Percentiles rank a stretch among this genome's conserved stretches.
Conservation (phyloP, 805 yeast species). For the Nakazawaea ernobii region DNA sequence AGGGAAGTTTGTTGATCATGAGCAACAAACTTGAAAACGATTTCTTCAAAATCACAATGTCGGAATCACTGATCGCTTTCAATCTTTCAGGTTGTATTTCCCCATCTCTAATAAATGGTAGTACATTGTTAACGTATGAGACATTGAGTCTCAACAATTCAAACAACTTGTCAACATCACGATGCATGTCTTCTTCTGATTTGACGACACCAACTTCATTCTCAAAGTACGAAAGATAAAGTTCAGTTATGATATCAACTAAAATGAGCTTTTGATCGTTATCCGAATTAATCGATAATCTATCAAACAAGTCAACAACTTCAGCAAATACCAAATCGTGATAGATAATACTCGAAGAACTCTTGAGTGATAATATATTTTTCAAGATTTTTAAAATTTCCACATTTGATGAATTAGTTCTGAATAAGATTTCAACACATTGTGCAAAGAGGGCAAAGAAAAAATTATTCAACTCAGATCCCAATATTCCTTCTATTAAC, state of each 20-base stretch:
- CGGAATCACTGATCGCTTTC: conserved; percentile 19
- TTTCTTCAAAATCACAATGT: conserved; percentile 39
- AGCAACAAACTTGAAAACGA: conserved; percentile 48
- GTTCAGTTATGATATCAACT: conserved; percentile 51
- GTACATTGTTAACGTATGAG: conserved; percentile 50
- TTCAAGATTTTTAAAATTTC: conserved; percentile 51
- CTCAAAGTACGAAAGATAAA: conserved; percentile 42
- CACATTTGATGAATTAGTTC: conserved; percentile 25
- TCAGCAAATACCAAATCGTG: conserved; percentile 69
- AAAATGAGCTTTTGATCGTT: conserved; percentile 39
- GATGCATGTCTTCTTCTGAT: conserved; percentile 36
- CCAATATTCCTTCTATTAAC: conserved; percentile 40
- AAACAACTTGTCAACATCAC: conserved; percentile 72
- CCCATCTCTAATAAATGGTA: conserved; percentile 55
- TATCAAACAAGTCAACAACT: conserved; percentile 66
- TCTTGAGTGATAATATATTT: conserved; percentile 49
- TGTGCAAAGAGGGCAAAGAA: conserved; percentile 79
- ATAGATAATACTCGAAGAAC: conserved; percentile 55
- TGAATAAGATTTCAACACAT: conserved; percentile 70
- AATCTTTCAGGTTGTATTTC: conserved; percentile 25
- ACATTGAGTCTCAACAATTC: conserved; percentile 71
- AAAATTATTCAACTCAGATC: conserved; percentile 56
- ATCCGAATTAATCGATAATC: conserved; percentile 57
- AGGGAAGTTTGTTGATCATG: conserved; percentile 63
- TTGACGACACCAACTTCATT: conserved; percentile 14